Conservation (phyloP, 1,284 basidiomycete genomes). For the Cryptococcus deneoformans region DNA sequence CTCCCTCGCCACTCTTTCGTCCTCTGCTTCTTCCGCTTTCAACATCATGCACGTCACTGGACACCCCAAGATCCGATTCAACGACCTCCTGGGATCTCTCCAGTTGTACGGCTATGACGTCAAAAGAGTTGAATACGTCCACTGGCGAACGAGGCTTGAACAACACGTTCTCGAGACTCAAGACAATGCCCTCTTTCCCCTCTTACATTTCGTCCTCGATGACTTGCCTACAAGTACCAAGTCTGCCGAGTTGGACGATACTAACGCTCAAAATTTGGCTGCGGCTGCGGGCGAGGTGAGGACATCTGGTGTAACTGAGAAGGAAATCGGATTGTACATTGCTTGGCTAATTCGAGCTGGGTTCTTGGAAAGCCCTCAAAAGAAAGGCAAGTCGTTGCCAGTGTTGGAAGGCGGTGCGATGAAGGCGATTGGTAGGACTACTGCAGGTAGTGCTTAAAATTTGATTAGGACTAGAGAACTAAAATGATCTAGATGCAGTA, state of each 20-base stretch:
- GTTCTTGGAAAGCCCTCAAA: constrained; percentile 69
- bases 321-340: constrained; percentile 81
- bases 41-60: constrained; percentile 58
- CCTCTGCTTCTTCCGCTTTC: constrained; percentile 61
- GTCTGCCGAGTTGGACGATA: constrained; percentile 85
- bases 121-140: constrained; percentile 78
- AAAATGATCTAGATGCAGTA: too few relatives aligned
- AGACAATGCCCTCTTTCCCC: constrained; percentile 96
- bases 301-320: constrained; percentile 70
- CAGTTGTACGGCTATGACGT: constrained; percentile 77
- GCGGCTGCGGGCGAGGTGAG: constrained; percentile 52
- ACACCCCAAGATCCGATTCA: constrained; percentile 82
- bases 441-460: constrained; percentile 21
- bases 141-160: constrained; percentile 90
- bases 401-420: constrained; percentile 43
- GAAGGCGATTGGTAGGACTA: constrained; percentile 49
- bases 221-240: constrained; percentile 97
- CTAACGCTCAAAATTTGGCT: constrained; percentile 71
- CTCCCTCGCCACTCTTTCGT: constrained; percentile 60
- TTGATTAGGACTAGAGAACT: too few relatives aligned
- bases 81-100: constrained; percentile 76
- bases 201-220: constrained; percentile 95
- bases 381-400: constrained; percentile 42
- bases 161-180: constrained; percentile 89
- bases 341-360: constrained; percentile 87